These are phyloP conservation scores for Penicillium brasilianum DNA, from an alignment of 2,329 filamentous ascomycete genomes.

Conservation along the genomic window DNA sequence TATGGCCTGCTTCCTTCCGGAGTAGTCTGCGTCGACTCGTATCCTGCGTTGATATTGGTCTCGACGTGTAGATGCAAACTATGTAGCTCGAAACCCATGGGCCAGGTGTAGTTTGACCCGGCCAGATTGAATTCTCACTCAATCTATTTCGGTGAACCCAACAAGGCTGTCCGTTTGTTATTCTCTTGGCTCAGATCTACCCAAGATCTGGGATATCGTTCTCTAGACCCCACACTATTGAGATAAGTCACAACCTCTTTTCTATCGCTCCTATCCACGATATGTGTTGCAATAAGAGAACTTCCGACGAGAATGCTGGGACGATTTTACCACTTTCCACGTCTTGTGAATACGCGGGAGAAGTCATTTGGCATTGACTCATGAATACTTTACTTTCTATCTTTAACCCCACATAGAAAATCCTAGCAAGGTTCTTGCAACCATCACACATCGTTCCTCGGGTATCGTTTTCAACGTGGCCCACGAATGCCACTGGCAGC, in stretches of 20 bases:
- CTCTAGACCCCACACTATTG: not conserved
- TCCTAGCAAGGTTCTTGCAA: slow-evolving; percentile 19
- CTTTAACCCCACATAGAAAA: slow-evolving; percentile 13
- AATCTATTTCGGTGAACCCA: not conserved
- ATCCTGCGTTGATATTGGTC: not conserved
- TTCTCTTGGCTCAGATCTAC: no score
- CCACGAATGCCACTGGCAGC: slow-evolving; percentile 6
- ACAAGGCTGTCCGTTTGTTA: not conserved
- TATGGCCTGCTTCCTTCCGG: no score
- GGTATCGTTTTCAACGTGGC: slow-evolving; percentile 29
- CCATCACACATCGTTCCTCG: slow-evolving; percentile 28
- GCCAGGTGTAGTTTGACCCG: not conserved
- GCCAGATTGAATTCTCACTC: not conserved
- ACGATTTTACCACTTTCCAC: not conserved
- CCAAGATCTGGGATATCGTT: no score
- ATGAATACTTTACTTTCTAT: slow-evolving; percentile 10
- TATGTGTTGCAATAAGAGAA: no score
- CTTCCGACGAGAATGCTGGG: no score
- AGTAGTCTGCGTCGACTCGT: not conserved
- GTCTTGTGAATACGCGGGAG: not conserved
- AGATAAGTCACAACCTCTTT: not conserved
- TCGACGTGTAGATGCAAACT: not conserved
- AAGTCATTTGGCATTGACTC: not conserved
- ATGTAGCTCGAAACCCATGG: not conserved
- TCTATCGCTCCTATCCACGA: not conserved